Evolutionary conservation across 2,329 filamentous ascomycete species (phyloP).

Genomic region (Blumeria hordei): DNA sequence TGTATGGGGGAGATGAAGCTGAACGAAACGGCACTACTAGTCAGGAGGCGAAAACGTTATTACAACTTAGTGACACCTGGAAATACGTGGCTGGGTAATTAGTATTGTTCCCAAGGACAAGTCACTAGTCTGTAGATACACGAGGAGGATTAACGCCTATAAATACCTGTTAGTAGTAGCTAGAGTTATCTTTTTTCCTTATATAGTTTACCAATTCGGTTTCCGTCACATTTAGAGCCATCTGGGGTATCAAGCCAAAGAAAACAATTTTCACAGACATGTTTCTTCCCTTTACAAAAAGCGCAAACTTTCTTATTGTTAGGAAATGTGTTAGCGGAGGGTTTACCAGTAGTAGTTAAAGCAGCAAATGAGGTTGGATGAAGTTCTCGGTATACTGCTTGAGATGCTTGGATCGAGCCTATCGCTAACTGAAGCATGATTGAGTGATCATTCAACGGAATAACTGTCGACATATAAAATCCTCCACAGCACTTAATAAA

Average conservation of each 20-base stretch:
- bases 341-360: background rate
- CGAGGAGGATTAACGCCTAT: no score
- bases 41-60: no score
- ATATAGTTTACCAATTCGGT: no score
- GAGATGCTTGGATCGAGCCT: background rate
- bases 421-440: background rate
- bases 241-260: background rate
- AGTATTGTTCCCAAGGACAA: no score
- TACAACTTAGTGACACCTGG: no score
- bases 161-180: no score
- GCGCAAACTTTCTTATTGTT: background rate
- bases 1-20: no score
- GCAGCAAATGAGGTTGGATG: background rate
- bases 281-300: background rate
- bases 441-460: background rate
- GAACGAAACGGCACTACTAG: no score
- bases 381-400: background rate
- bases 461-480: background rate
- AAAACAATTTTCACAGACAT: background rate
- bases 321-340: no score
- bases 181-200: no score
- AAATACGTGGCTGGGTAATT: no score
- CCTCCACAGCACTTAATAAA: background rate
- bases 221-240: background rate
- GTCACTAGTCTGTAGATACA: no score